Base-by-base conservation (phyloP, 768 basidiomycete species). In the Lactarius sp. region DNA sequence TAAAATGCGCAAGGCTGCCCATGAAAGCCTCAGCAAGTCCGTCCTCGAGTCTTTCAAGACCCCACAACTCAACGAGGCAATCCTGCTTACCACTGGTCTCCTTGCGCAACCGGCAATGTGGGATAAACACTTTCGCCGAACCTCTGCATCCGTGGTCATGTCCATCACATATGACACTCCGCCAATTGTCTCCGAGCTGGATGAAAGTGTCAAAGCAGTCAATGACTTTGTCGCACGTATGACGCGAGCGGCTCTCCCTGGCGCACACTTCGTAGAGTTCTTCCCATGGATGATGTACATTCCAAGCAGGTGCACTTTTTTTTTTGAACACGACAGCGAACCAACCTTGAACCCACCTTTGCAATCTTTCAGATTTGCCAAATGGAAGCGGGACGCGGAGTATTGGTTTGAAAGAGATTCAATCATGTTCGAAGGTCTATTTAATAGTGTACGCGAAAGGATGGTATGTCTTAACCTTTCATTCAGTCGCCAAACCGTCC, bases 381-480 rank as follows among this genome's bases (percentile, higher is more conserved):
- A 66, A 53, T 68, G 67, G 67, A 68, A 68, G 59, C 68, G 68
- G 42, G 61, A 68, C 5, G 68, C 57, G 8, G 61, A 60, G 34
- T 41, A 60, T 49, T 68, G 62, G 67, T 59, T 65, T 34, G 50
- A 52, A 42, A 51, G 33, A 44, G 67, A 68, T 34, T 64, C 58
- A 6, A n/a, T 33, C 2, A 68, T 60, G 55, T 69, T 69, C 41
- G 51, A 50, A 44, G 34, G 41, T 27, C 56, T 68, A 31, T 57
- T 53, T 44, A 31, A 66, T n/a, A 31, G 46, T 6, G 56, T 66
- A 6, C 52, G 56, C 44, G 61, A 56, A 20, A 62, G 63, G 22
- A 36, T 54, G 56, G 61, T 66, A 5, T 14, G 51, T 46, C 42
- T n/a, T 41, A 13, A 13, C 41, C 18, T 13, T 51, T 10, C 1